Base-by-base conservation (phyloP, 371 early-diverging fungal genomes). In the Rhizomucor miehei region DNA sequence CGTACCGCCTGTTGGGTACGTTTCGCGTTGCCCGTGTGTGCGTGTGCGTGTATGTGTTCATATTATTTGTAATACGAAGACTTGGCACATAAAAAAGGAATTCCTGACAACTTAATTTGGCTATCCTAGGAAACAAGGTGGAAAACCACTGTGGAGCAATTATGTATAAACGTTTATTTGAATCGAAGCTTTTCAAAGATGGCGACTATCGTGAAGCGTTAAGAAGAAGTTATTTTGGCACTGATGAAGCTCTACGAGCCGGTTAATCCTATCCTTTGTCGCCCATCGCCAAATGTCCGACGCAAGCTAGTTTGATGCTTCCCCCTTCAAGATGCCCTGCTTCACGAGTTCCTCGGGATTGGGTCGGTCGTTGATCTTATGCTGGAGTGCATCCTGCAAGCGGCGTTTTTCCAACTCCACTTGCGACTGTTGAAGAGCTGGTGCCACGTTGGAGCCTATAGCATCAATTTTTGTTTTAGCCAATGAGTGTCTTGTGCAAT, bases 131-230 rank as follows among this genome's bases (percentile, higher is more conserved):
- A 5, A 59, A 73, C 35, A 77, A 66, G 54, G 89, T 93, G 6
- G 97, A 97, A 25, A 87, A 88, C 66, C 95, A 88, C 65, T 83
- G 90, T 37, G 94, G 95, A 35, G 77, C 79, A 11, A 69, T 85
- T 44, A 69, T 97, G 44, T 88, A 91, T 52, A 63, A 79, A 45
- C 74, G 73, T 45, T 84, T 98, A 21, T 71, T 83, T 6, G 68
- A 71, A 36, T 80, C 88, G 36, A 69, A 80, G 21, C 79, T 70
- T 20, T 98, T 87, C 57, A 57, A 72, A 25, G 61, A 72, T 44
- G 88, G 82, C 6, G 70, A 89, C 25, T 91, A 79, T 55, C 65
- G 60, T 23, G 71, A 71, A 1, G 91, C 94, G 13, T 79, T 98
- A 55, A 85, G 83, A 69, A 69, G 76, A 19, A 29, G 29, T 29